Evolutionary conservation across 495 filamentous ascomycete species (phyloP).

Genomic region (Penicillium steckii): DNA sequence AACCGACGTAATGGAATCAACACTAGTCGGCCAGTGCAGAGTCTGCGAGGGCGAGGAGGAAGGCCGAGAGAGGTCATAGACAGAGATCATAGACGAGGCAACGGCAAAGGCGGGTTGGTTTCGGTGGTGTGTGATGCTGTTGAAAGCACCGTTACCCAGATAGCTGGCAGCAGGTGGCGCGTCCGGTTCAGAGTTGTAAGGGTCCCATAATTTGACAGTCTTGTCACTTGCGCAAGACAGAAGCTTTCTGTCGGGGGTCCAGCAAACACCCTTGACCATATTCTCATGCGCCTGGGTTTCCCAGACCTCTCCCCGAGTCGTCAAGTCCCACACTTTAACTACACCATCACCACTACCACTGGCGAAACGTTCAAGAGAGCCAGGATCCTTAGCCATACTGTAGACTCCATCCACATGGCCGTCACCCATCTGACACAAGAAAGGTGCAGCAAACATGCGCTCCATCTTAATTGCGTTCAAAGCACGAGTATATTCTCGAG

Average conservation of each 20-base stretch:
- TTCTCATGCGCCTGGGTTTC: conserved; percentile 78
- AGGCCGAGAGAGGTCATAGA: conserved; percentile 80
- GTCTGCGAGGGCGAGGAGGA: conserved; percentile 73
- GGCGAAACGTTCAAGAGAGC: conserved; percentile 66
- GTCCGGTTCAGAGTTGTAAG: conserved; percentile 67
- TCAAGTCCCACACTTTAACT: conserved; percentile 91
- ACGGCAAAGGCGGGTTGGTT: conserved; percentile 71
- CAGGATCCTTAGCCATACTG: conserved; percentile 67
- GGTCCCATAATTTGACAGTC: conserved; percentile 87
- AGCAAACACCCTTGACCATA: conserved; percentile 88
- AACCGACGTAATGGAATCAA: conserved; percentile 88
- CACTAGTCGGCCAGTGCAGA: conserved; percentile 79
- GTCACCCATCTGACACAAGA: conserved; percentile 79
- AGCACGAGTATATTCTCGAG: conserved; percentile 85
- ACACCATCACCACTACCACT: conserved; percentile 84
- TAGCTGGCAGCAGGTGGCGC: conserved; percentile 73
- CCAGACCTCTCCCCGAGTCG: conserved; percentile 76
- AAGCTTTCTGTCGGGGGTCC: conserved; percentile 79
- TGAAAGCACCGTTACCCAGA: conserved; percentile 78
- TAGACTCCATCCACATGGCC: conserved; percentile 96
- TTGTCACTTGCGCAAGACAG: conserved; percentile 88
- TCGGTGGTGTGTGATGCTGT: conserved; percentile 80
- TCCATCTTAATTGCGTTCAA: conserved; percentile 92
- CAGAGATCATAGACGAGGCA: conserved; percentile 74
- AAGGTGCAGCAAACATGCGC: conserved; percentile 93